phyloP scores from a whole-genome alignment of 2,329 filamentous ascomycete genomes.

The Talaromyces sp. region DNA sequence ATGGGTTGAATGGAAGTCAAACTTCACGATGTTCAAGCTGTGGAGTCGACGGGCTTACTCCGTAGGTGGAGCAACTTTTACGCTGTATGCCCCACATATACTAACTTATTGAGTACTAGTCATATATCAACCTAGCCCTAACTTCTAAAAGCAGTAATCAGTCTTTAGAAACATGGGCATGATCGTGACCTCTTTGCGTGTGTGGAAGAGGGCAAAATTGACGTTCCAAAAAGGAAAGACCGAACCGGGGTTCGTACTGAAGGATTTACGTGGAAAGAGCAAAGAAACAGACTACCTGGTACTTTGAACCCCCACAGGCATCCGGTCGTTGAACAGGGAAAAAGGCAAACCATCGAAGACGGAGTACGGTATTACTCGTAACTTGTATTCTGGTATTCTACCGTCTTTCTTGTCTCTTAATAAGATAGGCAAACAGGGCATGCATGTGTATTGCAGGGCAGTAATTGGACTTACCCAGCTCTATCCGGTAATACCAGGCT shows the following conservation, averaged over 20 bases:
- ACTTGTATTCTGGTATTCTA: too few species aligned
- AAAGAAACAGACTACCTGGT: not conserved
- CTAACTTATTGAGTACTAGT: not conserved
- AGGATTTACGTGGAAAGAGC: not conserved
- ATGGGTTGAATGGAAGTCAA: not conserved
- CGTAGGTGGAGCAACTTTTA: not conserved
- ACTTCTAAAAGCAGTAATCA: not conserved
- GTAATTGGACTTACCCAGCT: too few species aligned
- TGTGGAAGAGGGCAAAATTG: not conserved
- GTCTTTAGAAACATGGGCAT: not conserved
- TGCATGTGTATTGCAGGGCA: too few species aligned
- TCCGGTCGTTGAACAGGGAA: not conserved
- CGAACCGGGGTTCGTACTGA: not conserved
- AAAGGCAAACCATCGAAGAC: too few species aligned
- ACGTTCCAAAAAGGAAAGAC: not conserved
- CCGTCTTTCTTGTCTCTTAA: too few species aligned
- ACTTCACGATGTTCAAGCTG: not conserved
- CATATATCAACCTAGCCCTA: not conserved
- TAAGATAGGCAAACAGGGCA: too few species aligned
- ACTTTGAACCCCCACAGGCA: not conserved
- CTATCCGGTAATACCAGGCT: too few species aligned
- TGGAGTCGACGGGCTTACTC: not conserved
- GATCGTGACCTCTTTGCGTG: not conserved
- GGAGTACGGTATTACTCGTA: too few species aligned
- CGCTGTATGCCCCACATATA: not conserved